phyloP scores from a whole-genome alignment of 805 yeast genomes.

The Kockiozyma suomiensis region DNA sequence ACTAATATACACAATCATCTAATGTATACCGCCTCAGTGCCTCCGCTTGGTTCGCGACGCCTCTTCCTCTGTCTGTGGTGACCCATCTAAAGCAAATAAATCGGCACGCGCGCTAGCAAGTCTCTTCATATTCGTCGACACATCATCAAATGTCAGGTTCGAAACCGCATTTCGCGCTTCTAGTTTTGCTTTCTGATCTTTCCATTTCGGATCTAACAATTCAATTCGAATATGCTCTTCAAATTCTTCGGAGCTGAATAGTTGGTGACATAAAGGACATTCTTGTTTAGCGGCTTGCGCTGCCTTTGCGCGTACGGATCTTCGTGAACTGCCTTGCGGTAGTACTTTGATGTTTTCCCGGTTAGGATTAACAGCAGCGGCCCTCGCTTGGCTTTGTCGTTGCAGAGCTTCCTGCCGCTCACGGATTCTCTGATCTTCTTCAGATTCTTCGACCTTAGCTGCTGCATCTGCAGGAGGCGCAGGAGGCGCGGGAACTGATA shows the following conservation, averaged over 20 bases:
- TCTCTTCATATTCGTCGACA: constrained; percentile 45
- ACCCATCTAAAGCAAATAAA: constrained; percentile 36
- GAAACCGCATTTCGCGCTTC: constrained; percentile 41
- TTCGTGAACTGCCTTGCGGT: constrained; percentile 72
- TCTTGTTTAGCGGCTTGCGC: constrained; percentile 44
- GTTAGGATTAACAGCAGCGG: constrained; percentile 29
- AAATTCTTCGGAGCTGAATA: constrained; percentile 70
- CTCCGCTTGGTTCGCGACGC: constrained; percentile 32
- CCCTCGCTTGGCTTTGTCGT: constrained; percentile 32
- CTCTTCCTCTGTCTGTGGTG: constrained; percentile 31
- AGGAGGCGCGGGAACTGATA: constrained; percentile 5
- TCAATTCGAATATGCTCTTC: constrained; percentile 66
- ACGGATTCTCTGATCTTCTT: constrained; percentile 22
- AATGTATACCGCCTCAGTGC: background rate
- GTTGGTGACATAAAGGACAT: constrained; percentile 79
- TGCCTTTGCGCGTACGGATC: constrained; percentile 41
- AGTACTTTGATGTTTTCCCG: constrained; percentile 50
- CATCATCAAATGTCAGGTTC: constrained; percentile 43
- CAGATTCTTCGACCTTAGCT: constrained; percentile 5
- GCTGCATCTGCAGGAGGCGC: background rate
- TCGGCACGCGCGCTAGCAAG: constrained; percentile 42
- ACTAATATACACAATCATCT: background rate
- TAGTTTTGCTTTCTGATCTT: constrained; percentile 57
- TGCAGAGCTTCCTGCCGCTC: constrained; percentile 24
- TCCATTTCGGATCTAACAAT: constrained; percentile 76